Base-by-base conservation (phyloP, 768 basidiomycete species). In the Hemileccinum impolitum region DNA sequence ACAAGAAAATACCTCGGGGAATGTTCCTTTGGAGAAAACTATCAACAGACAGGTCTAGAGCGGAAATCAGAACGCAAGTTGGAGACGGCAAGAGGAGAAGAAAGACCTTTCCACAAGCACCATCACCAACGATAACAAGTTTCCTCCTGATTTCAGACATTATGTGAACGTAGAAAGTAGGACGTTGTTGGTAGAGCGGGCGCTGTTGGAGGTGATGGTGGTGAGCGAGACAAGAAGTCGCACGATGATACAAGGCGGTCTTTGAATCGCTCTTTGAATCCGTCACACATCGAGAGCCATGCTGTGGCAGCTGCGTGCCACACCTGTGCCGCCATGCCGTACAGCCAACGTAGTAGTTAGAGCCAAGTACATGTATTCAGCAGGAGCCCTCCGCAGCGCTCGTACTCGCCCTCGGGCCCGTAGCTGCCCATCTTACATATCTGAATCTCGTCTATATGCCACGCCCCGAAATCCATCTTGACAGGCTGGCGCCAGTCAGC, bases 121-220 rank as follows among this genome's bases (percentile, higher is more conserved):
- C 94, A 76, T 95, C 94, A 70, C 94, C 94, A 59, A 98, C 94
- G 71, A 97, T 96, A 70, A 98, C 94, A 62, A 98, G 86, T 75
- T 98, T 98, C 73, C 94, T 88, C 75, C 94, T 84, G 73, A 97
- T 95, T 78, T 96, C 94, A 68, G 93, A 86, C 94, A 97, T 97
- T 70, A 63, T 61, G 39, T 54, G 67, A 63, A 56, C 60, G 68
- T 70, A 66, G 64, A 62, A 53, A 62, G 66, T 67, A 54, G 59
- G 51, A 54, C 57, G 54, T 60, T 52, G 56, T 62, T 57, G 50
- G 61, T 53, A 48, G 59, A 58, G 63, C 65, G 59, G 67, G 68
- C 68, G 64, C 59, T 69, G 63, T 69, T 66, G 57, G 52, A 52
- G 66, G 52, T 61, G 59, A 66, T 61, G 65, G 65, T 67, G 65